Evolutionary conservation across 2,329 filamentous ascomycete genomes (phyloP), one percentile per base, ranked within the genome.

Genomic region (Ophiognomonia clavigignenti-juglandacearum): DNA sequence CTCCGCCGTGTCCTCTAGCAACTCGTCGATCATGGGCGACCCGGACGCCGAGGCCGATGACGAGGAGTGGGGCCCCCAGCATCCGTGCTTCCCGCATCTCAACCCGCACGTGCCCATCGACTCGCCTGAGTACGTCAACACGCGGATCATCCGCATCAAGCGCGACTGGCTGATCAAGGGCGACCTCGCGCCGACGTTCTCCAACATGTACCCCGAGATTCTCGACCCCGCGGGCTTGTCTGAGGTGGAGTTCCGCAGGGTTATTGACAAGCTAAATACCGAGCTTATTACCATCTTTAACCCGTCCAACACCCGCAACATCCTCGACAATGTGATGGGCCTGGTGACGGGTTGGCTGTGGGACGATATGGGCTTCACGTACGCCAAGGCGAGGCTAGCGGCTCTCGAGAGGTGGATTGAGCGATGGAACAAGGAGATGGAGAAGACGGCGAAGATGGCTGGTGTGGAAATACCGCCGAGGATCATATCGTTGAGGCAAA

Each of bases 181-280:
- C 29, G 93, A 98, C 64, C 71, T 96, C 23, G 92, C 91, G 1
- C 93, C 93, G 0, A 89, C 91, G 0, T 97, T 95, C 62, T 93
- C 88, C 14, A 96, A 97, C 59, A 74, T 96, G 3, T 98, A 98
- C 59, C 93, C 93, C 0, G 93, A 98, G 62, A 95, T 98, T 48
- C 73, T 98, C 7, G 91, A 96, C 55, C 88, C 90, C 0, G 81
- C 80, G 0, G 81, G 91, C 26, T 70, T 98, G 36, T 77, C 81
- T 1, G 93, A 98, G 64, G 83, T 85, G 50, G 88, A 95, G 57
- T 98, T 98, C 61, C 82, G 93, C 4, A 75, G 75, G 10, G 70
- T 97, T 24, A 81, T 98, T 46, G 82, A 90, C 50, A 86, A 83
- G 59, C 75, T 97, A 45, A 98, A 98, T 60, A 69, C 78, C 11